Percentiles rank a stretch among this genome's conserved stretches.
Conservation (phyloP, 2,329 filamentous ascomycete genomes). For the Penicillium sp. region DNA sequence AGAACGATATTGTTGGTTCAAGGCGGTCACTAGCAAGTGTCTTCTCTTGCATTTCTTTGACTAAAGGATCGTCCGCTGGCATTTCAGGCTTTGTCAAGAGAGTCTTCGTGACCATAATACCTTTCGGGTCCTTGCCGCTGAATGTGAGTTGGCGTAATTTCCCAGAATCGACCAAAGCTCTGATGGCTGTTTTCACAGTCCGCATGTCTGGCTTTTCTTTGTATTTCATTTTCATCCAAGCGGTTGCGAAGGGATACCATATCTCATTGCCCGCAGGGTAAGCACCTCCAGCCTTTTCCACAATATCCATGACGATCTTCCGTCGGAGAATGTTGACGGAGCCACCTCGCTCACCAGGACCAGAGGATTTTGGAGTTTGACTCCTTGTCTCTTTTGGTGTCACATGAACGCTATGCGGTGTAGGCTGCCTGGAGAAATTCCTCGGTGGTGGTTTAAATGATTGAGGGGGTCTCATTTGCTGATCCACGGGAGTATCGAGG, state of each 20-base stretch:
- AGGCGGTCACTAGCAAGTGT: constrained; percentile 46
- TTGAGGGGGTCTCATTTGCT: too few relatives aligned
- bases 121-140: constrained; percentile 49
- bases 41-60: constrained; percentile 50
- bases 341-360: constrained; percentile 33
- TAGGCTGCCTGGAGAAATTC: neutral
- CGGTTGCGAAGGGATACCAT: constrained; percentile 53
- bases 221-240: constrained; percentile 51
- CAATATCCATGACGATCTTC: constrained; percentile 54
- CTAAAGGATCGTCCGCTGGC: constrained; percentile 43
- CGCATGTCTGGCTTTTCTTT: constrained; percentile 51
- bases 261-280: constrained; percentile 56
- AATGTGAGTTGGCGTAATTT: constrained; percentile 55
- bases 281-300: constrained; percentile 54
- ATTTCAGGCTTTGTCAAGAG: constrained; percentile 51
- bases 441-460: too few relatives aligned
- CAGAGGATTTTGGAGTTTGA: constrained; percentile 7
- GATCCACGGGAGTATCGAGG: too few relatives aligned
- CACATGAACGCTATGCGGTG: neutral
- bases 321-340: constrained; percentile 46
- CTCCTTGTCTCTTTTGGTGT: constrained; percentile 8
- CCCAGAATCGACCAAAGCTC: constrained; percentile 49
- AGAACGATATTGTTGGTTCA: constrained; percentile 44
- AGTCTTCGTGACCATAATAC: constrained; percentile 49
- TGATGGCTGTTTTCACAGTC: constrained; percentile 52